Evolutionary conservation across 257 asterid species (phyloP).

Genomic region (Gynochthodes officinalis): DNA sequence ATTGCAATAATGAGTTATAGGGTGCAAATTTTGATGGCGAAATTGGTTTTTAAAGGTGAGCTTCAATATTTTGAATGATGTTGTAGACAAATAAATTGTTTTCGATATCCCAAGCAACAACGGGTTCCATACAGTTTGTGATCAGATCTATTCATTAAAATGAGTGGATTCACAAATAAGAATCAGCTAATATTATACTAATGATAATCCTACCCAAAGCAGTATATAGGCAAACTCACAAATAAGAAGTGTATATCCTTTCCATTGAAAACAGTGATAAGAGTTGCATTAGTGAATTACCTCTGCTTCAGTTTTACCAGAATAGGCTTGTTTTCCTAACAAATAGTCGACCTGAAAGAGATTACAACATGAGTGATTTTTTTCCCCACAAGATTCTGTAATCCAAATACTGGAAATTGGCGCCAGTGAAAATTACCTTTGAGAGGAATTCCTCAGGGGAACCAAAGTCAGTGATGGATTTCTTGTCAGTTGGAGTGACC

Average conservation of each 20-base stretch:
- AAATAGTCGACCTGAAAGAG: constrained; percentile 74
- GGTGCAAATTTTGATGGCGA: neutral
- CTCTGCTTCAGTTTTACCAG: constrained; percentile 86
- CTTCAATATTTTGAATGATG: neutral
- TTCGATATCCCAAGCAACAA: no score
- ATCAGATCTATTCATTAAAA: no score
- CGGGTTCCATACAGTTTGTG: no score
- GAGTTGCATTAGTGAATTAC: constrained; percentile 39
- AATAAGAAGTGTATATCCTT: no score
- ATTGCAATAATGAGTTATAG: neutral
- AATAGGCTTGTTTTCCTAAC: constrained; percentile 80
- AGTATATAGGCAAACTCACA: no score
- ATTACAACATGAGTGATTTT: neutral
- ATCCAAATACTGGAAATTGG: neutral
- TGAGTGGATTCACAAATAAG: no score
- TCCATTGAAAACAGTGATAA: no score
- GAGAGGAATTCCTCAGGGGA: constrained; percentile 72
- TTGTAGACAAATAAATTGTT: no score
- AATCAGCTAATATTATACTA: no score
- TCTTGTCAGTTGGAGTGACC: constrained; percentile 69
- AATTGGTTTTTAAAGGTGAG: neutral
- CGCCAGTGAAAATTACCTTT: constrained; percentile 35
- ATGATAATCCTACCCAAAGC: no score
- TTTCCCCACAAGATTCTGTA: neutral
- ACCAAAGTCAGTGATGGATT: constrained; percentile 71